Base-by-base conservation (phyloP, 176 grass and related monocot genomes). In the Chloris gayana region DNA sequence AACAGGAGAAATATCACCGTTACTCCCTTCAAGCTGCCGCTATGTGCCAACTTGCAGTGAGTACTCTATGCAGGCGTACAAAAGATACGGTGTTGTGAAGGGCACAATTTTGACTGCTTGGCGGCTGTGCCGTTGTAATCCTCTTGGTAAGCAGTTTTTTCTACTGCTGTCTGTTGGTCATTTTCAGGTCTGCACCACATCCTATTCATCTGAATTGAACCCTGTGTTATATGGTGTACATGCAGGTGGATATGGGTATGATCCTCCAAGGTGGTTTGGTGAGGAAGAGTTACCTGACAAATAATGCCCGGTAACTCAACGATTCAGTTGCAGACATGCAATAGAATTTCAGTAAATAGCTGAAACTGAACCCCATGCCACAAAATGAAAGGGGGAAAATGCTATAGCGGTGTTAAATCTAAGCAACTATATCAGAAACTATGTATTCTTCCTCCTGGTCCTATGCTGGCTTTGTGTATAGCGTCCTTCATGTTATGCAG, bases 21-120 rank as follows among this genome's bases (percentile, higher is more conserved):
- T 98, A 49, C 89, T 95, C 57, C 88, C 88, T 26, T 81, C 90
- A 18, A 94, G 85, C 64, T 98, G 92, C 45, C 89, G 90, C 30
- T 98, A 89, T 64, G 88, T 98, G 31, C 92, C 92, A 47, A 98
- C 95, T 13, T 95, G 92, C 69, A 98, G 95, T 13, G 86, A 89
- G 41, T 95, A 98, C 82, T 95, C 92, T 49, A 95, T 93, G 88
- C 80, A 89, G 72, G 95, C 90, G 0, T 98, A 93, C 79, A 91
- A 82, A 87, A 87, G 75, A 70, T 93, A 98, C 13, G 95, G 92
- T 64, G 67, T 89, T 42, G 35, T 37, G 24, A 98, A 93, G 84
- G 90, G 95, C 15, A 87, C 88, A 57, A 77, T 95, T 49, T 85
- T 98, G 81, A 98, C 86, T 15, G 74, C 84, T 58, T 93, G 88